phyloP scores from a whole-genome alignment of 192 early-diverging fungal genomes.

The Gamsiella multidivaricata region DNA sequence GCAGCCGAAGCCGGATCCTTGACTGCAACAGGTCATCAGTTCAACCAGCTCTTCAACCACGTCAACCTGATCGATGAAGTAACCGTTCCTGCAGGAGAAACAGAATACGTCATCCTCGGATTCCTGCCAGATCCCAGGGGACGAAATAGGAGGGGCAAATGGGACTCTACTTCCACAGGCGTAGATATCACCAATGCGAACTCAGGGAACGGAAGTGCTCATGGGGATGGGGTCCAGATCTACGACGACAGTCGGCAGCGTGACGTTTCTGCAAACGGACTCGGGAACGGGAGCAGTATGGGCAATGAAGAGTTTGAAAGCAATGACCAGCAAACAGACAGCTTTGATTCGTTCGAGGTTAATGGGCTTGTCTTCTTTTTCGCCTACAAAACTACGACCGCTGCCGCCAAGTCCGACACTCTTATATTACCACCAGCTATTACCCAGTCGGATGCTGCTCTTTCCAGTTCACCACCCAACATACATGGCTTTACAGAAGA shows the following conservation, averaged over 20 bases:
- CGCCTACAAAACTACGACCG: slow-evolving; percentile 61
- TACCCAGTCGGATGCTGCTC: background rate
- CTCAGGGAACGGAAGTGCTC: slow-evolving; percentile 45
- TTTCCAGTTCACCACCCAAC: slow-evolving; percentile 11
- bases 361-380: slow-evolving; percentile 89
- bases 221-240: slow-evolving; percentile 45
- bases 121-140: slow-evolving; percentile 72
- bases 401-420: background rate
- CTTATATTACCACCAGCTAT: background rate
- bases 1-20: slow-evolving; percentile 62
- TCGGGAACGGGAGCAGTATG: slow-evolving; percentile 36
- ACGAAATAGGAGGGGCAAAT: slow-evolving; percentile 37
- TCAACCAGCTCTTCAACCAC: slow-evolving; percentile 95
- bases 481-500: slow-evolving; percentile 16
- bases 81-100: slow-evolving; percentile 70
- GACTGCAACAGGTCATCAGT: slow-evolving; percentile 66
- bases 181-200: slow-evolving; percentile 18
- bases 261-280: slow-evolving; percentile 37
- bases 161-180: slow-evolving; percentile 23
- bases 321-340: slow-evolving; percentile 61
- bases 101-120: slow-evolving; percentile 80
- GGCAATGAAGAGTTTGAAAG: slow-evolving; percentile 69
- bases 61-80: slow-evolving; percentile 84
- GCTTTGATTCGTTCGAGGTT: slow-evolving; percentile 71
- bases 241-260: slow-evolving; percentile 52